Conservation (phyloP, 1,284 basidiomycete species). For the Coriolopsis trogii region DNA sequence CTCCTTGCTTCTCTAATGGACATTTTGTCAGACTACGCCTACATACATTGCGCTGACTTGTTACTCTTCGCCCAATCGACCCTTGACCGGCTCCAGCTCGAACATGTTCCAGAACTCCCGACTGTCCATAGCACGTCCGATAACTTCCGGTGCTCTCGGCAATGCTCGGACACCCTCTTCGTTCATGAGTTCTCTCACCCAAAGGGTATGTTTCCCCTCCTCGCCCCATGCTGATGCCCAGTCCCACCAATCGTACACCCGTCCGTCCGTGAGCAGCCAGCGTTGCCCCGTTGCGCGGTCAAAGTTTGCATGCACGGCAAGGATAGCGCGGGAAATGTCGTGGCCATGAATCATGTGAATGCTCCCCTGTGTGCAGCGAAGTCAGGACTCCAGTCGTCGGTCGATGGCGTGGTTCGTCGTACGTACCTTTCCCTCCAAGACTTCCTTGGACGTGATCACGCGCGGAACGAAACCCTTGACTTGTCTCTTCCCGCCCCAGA, state of each 20-base stretch:
- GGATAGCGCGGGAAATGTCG: constrained; percentile 60
- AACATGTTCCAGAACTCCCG: constrained; percentile 59
- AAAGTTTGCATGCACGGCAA: constrained; percentile 52
- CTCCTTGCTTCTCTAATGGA: not conserved
- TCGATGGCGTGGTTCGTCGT: not conserved
- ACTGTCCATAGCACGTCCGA: constrained; percentile 60
- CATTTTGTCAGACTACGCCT: not conserved
- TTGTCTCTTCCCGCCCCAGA: constrained; percentile 60
- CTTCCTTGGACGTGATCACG: constrained; percentile 58
- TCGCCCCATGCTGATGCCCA: constrained; percentile 56
- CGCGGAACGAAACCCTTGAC: constrained; percentile 53
- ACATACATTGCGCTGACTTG: constrained; percentile 43
- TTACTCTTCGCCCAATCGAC: constrained; percentile 18
- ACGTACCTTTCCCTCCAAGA: constrained; percentile 49
- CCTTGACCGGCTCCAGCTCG: constrained; percentile 39
- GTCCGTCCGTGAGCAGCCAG: constrained; percentile 59
- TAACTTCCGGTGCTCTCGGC: constrained; percentile 48
- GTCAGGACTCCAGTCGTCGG: not conserved
- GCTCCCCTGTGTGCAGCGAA: constrained; percentile 46
- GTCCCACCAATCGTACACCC: constrained; percentile 74
- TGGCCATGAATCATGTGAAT: constrained; percentile 62
- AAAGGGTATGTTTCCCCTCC: constrained; percentile 33
- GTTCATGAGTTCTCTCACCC: constrained; percentile 62
- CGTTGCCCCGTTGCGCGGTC: constrained; percentile 48
- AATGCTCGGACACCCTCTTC: constrained; percentile 53